Conservation (phyloP, 169 alveolate species). For the Plasmodium billcollinsi region DNA sequence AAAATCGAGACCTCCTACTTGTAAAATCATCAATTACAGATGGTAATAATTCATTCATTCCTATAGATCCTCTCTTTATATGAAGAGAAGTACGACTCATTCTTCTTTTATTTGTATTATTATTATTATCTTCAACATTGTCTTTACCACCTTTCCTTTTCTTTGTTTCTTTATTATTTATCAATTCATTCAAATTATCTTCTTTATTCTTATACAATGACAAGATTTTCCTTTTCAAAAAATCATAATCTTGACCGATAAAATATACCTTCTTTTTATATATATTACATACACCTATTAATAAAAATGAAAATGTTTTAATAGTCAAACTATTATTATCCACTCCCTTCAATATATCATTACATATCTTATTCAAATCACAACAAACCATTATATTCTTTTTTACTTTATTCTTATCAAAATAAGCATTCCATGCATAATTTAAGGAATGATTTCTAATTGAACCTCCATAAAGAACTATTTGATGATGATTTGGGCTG, state of each 20-base stretch:
- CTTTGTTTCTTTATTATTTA: constrained; percentile 32
- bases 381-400: constrained; percentile 75
- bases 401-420: constrained; percentile 73
- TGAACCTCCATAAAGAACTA: constrained; percentile 45
- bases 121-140: constrained; percentile 16
- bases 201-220: constrained; percentile 72
- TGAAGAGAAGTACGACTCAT: constrained; percentile 53
- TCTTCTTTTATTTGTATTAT: constrained; percentile 31
- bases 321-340: constrained; percentile 72
- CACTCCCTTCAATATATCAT: constrained; percentile 60
- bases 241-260: constrained; percentile 72
- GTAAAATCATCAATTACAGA: constrained; percentile 62
- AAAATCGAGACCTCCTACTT: constrained; percentile 60
- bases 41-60: constrained; percentile 53
- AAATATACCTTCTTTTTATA: constrained; percentile 73
- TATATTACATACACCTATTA: constrained; percentile 74
- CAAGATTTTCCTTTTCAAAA: constrained; percentile 68
- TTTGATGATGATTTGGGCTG: constrained; percentile 24
- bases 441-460: constrained; percentile 53
- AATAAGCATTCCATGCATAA: constrained; percentile 78
- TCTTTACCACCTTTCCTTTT: constrained; percentile 62
- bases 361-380: constrained; percentile 65
- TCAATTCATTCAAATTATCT: constrained; percentile 35
- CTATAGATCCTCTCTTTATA: constrained; percentile 71
- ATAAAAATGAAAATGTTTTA: constrained; percentile 66